phyloP scores from a whole-genome alignment of 2,329 filamentous ascomycete genomes.

The Ophiostoma novo-ulmi region DNA sequence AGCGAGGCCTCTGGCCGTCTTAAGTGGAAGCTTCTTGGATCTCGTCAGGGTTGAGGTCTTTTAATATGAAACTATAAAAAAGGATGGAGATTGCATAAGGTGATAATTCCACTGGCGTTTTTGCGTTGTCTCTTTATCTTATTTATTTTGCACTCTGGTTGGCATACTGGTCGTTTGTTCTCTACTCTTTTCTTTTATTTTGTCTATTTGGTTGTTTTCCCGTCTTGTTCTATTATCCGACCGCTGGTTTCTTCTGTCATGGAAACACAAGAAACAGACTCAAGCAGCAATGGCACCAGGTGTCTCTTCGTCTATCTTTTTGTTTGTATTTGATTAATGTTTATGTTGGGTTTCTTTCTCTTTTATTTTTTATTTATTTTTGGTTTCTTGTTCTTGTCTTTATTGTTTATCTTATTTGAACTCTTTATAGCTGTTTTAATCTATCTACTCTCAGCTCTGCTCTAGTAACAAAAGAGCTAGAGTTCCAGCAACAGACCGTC shows the following conservation, averaged over 20 bases:
- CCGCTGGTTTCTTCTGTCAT: no score
- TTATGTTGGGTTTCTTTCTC: neutral
- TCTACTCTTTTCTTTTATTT: neutral
- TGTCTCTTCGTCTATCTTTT: neutral
- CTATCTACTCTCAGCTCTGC: neutral
- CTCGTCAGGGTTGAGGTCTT: slow-evolving; percentile 8
- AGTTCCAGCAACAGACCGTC: neutral
- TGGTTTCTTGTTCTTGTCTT: neutral
- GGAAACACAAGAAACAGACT: no score
- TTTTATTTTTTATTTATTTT: neutral
- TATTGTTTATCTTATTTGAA: neutral
- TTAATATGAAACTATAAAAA: neutral
- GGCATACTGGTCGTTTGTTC: slow-evolving; percentile 1
- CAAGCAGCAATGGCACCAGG: no score
- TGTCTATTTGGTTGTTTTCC: neutral
- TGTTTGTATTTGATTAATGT: neutral
- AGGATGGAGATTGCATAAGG: slow-evolving; percentile 4
- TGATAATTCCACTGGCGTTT: neutral
- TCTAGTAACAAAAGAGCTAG: neutral
- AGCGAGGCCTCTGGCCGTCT: slow-evolving; percentile 7
- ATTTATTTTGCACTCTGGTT: neutral
- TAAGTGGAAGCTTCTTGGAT: slow-evolving; percentile 22
- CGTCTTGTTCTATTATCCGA: neutral
- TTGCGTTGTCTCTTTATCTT: slow-evolving; percentile 8
- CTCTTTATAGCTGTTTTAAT: neutral